Conservation (phyloP, 345 rosid genomes). For the Pistacia integerrima region DNA sequence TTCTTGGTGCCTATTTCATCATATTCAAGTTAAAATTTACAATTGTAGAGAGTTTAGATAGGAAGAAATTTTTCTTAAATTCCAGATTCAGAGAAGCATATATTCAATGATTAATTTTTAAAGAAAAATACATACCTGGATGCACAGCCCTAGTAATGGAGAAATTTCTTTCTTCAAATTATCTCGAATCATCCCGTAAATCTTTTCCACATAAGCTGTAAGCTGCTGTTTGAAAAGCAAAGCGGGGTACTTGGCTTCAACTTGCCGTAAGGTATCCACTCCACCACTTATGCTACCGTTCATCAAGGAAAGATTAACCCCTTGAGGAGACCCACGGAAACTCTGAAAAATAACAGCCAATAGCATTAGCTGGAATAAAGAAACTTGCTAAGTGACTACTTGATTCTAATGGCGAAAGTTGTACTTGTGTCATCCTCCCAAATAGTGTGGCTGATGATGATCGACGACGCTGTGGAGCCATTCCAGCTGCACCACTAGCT, state of each 20-base stretch:
- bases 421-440: constrained; percentile 90
- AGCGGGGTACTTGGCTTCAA: constrained; percentile 98
- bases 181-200: constrained; percentile 96
- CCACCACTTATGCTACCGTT: constrained; percentile 64
- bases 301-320: constrained; percentile 72
- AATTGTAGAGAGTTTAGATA: background rate
- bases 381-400: constrained; percentile 11
- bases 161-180: constrained; percentile 96
- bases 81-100: background rate
- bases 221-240: constrained; percentile 96
- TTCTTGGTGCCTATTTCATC: constrained; percentile 84
- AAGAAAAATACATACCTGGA: constrained; percentile 61
- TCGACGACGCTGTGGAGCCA: constrained; percentile 96
- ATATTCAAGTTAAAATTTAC: constrained; percentile 1
- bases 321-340: constrained; percentile 92
- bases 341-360: constrained; percentile 48
- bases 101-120: too few relatives aligned
- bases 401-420: constrained; percentile 12
- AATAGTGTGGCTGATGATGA: constrained; percentile 92
- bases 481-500: constrained; percentile 96
- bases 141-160: constrained; percentile 94
- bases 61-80: background rate
- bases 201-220: constrained; percentile 95
- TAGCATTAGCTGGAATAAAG: constrained; percentile 18
- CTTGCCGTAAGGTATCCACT: constrained; percentile 73